Evolutionary conservation across 495 filamentous ascomycete species (phyloP).

Genomic region (Amorphotheca resinae): DNA sequence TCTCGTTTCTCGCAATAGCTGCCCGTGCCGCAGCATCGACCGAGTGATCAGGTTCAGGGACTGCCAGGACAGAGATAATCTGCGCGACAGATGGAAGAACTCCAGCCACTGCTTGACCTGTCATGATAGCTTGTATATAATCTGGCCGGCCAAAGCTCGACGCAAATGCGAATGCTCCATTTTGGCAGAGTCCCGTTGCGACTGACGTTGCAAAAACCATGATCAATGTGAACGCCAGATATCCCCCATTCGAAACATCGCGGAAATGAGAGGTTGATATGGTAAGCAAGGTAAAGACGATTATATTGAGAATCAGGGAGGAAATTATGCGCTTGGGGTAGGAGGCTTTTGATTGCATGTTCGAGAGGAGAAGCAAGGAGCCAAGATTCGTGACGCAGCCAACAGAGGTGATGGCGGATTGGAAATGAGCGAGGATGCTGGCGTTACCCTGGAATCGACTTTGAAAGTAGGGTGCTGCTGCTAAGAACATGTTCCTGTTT

Average conservation of each 20-base stretch:
- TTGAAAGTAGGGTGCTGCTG: slow-evolving; percentile 87
- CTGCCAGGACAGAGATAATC: slow-evolving; percentile 66
- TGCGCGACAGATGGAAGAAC: slow-evolving; percentile 82
- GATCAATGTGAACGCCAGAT: slow-evolving; percentile 70
- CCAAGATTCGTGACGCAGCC: slow-evolving; percentile 70
- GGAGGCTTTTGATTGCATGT: slow-evolving; percentile 62
- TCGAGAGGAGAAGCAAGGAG: slow-evolving; percentile 60
- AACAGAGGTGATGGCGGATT: slow-evolving; percentile 76
- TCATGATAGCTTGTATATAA: slow-evolving; percentile 95
- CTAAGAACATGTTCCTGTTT: slow-evolving; percentile 94
- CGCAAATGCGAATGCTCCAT: slow-evolving; percentile 88
- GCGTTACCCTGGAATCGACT: slow-evolving; percentile 58
- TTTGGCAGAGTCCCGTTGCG: slow-evolving; percentile 79
- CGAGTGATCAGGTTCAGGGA: slow-evolving; percentile 30
- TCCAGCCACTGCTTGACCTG: slow-evolving; percentile 82
- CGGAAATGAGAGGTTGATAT: slow-evolving; percentile 62
- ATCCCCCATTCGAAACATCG: slow-evolving; percentile 43
- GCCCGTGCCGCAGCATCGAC: not conserved
- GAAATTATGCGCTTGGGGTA: slow-evolving; percentile 73
- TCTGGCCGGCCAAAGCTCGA: slow-evolving; percentile 68
- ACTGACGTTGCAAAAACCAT: slow-evolving; percentile 71
- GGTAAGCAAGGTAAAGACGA: slow-evolving; percentile 61
- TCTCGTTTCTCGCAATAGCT: not conserved
- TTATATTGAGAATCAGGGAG: slow-evolving; percentile 60
- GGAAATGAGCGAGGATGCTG: slow-evolving; percentile 67